These are phyloP conservation scores for Pyrus bretschneideri DNA, from an alignment of 306 rosid genomes.

Conservation along the genomic window DNA sequence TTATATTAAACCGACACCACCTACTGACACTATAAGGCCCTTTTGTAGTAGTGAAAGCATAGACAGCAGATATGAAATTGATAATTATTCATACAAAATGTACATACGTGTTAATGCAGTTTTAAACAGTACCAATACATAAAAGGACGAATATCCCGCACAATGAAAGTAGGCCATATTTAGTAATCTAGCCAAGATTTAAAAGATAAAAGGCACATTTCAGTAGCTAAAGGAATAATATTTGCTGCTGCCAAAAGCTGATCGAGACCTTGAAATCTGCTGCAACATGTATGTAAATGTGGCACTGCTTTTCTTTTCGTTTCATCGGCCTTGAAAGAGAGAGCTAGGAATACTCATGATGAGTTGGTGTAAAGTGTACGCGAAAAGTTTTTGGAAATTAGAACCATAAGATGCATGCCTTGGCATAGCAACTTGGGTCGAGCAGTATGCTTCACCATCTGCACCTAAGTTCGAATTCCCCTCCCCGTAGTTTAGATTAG, in stretches of 20 bases:
- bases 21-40: too few species aligned
- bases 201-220: background rate
- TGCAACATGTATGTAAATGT: conserved; percentile 10
- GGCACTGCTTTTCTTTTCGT: conserved; percentile 18
- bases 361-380: too few species aligned
- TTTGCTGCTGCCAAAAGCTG: conserved; percentile 15
- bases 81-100: too few species aligned
- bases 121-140: too few species aligned
- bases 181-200: background rate
- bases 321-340: conserved; percentile 25
- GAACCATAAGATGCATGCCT: background rate
- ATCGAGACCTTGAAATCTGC: conserved; percentile 15
- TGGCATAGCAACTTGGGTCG: too few species aligned
- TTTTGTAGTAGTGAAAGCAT: too few species aligned
- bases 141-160: background rate
- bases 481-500: too few species aligned
- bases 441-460: too few species aligned
- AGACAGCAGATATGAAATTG: too few species aligned
- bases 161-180: background rate
- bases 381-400: conserved; percentile 5
- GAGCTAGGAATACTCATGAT: background rate
- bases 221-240: conserved; percentile 22
- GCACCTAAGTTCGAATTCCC: too few species aligned
- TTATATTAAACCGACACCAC: too few species aligned
- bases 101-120: too few species aligned